Conservation (phyloP, 805 yeast species). For the Candida tammaniensis region DNA sequence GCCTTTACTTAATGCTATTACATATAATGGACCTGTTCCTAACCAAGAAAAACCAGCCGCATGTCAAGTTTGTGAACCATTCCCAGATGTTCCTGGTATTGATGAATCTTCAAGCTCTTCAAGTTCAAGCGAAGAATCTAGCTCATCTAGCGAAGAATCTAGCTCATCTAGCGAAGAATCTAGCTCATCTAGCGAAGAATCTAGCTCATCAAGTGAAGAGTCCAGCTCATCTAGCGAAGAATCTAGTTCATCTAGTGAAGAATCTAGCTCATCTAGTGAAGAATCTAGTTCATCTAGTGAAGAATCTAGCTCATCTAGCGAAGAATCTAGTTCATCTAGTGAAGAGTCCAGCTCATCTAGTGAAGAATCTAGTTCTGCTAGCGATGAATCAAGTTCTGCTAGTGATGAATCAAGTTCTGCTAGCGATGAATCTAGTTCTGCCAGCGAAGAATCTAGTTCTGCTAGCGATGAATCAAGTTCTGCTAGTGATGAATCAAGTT, state of each 20-base stretch:
- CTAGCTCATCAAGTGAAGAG: conserved; percentile 4
- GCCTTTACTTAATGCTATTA: conserved; percentile 9
- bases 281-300: conserved; percentile 5
- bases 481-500: not conserved
- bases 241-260: conserved; percentile 5
- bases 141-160: not conserved
- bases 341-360: conserved; percentile 2
- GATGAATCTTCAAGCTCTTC: conserved; percentile 6
- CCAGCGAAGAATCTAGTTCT: conserved; percentile 3
- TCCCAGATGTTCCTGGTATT: conserved; percentile 16
- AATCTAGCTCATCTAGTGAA: too few species aligned
- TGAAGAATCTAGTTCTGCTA: conserved; percentile 1
- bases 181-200: conserved; percentile 1
- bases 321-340: conserved; percentile 5
- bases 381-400: conserved; percentile 1
- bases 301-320: conserved; percentile 10
- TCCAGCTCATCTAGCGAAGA: conserved; percentile 1
- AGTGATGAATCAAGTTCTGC: conserved; percentile 1
- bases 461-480: conserved; percentile 7
- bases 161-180: conserved; percentile 8
- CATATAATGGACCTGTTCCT: conserved; percentile 3
- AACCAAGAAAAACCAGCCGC: conserved; percentile 9
- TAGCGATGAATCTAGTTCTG: conserved; percentile 1
- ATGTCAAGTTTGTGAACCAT: conserved; percentile 15
- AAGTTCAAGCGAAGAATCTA: not conserved